These are phyloP conservation scores for Arthromyces matolae DNA, from an alignment of 768 basidiomycete genomes.

Conservation along the genomic window DNA sequence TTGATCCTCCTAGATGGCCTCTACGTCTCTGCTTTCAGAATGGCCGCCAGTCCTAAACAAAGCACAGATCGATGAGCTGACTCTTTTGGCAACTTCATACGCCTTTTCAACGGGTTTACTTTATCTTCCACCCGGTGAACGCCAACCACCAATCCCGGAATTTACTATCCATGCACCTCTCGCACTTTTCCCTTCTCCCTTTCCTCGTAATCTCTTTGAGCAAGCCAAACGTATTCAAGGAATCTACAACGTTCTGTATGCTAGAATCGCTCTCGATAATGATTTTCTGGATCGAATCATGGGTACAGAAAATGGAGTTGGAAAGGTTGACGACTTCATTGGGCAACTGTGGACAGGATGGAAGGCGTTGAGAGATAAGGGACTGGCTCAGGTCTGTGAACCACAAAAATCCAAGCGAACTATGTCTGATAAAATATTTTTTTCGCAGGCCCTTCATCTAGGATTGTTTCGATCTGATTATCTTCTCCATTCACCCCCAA, in stretches of 20 bases:
- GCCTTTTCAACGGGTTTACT: slow-evolving; percentile 81
- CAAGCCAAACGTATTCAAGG: slow-evolving; percentile 65
- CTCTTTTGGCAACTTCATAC: slow-evolving; percentile 70
- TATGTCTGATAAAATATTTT: neutral
- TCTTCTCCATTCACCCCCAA: slow-evolving; percentile 60
- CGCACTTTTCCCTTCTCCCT: slow-evolving; percentile 82
- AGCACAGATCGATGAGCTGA: slow-evolving; percentile 55
- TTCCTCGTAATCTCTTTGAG: slow-evolving; percentile 70
- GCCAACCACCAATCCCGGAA: slow-evolving; percentile 49
- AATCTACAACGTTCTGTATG: slow-evolving; percentile 82
- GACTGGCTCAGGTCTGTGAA: slow-evolving; percentile 39
- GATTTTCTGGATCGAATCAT: slow-evolving; percentile 81
- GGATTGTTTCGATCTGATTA: slow-evolving; percentile 96
- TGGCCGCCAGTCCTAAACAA: slow-evolving; percentile 77
- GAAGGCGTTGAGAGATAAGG: slow-evolving; percentile 69
- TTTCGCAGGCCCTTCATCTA: slow-evolving; percentile 68
- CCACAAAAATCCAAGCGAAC: neutral
- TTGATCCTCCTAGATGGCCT: slow-evolving; percentile 17
- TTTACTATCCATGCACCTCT: slow-evolving; percentile 90
- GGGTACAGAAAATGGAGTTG: slow-evolving; percentile 74
- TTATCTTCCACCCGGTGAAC: slow-evolving; percentile 62
- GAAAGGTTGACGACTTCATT: slow-evolving; percentile 83
- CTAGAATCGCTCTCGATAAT: slow-evolving; percentile 74
- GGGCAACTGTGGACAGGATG: slow-evolving; percentile 84
- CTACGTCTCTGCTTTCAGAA: slow-evolving; percentile 41